These are phyloP conservation scores for Ophiognomonia clavigignenti-juglandacearum DNA, from an alignment of 2,329 filamentous ascomycete genomes.

Conservation along the genomic window DNA sequence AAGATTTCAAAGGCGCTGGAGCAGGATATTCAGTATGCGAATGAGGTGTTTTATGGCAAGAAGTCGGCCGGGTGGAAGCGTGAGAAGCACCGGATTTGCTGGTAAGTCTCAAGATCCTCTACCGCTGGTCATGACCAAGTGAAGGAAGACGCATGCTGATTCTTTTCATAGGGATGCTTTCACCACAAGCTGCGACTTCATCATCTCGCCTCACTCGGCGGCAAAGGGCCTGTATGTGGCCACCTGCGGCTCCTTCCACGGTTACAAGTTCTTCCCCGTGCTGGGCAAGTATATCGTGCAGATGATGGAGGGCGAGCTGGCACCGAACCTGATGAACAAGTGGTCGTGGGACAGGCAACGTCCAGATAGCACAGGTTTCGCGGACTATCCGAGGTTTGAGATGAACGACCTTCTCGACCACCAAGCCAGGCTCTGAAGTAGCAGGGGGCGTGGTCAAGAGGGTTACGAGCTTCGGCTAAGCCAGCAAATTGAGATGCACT, in stretches of 20 bases:
- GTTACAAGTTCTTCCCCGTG: conserved; percentile 63
- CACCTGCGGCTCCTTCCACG: conserved; percentile 62
- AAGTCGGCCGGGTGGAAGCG: conserved; percentile 52
- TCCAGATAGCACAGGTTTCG: conserved; percentile 46
- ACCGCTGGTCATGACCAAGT: neutral
- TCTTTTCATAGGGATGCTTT: conserved; percentile 56
- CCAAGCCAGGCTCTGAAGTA: conserved; percentile 4
- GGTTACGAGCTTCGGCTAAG: no score
- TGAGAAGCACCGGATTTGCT: conserved; percentile 61
- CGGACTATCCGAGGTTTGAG: conserved; percentile 53
- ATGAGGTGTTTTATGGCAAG: conserved; percentile 54
- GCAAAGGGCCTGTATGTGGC: conserved; percentile 54
- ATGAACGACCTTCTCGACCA: conserved; percentile 45
- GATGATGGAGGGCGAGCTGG: conserved; percentile 44
- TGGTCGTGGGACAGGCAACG: conserved; percentile 59
- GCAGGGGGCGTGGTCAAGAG: no score
- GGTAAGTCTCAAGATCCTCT: conserved; percentile 37
- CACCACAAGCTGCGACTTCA: conserved; percentile 55
- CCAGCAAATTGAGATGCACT: no score
- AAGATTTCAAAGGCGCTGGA: conserved; percentile 50
- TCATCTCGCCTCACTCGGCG: conserved; percentile 53
- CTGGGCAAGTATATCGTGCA: conserved; percentile 59
- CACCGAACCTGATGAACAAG: conserved; percentile 36
- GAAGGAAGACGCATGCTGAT: neutral
- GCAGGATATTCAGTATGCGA: conserved; percentile 53